Evolutionary conservation across 257 asterid species (phyloP), one percentile per base, ranked within the genome.

Genomic region (Echites panduratus): DNA sequence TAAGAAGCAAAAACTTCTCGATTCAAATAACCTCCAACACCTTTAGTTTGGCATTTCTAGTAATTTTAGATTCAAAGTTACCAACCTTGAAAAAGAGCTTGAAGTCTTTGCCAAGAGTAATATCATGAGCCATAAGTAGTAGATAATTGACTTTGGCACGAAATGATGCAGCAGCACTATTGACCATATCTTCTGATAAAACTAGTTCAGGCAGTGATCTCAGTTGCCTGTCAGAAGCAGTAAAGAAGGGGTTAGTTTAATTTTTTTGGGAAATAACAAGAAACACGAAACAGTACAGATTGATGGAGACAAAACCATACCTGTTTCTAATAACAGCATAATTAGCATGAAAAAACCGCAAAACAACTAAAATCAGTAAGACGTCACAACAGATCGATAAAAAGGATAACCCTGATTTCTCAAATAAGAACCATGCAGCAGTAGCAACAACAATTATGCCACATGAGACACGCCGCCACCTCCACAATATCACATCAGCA

Each of bases 71-170:
- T 52, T 26, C 61, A 69, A 40, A 20, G 68, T 12, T 26, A 81
- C 89, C 77, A 75, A 91, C 99, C 99, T 85, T 89, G 85, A 94
- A 87, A 77, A 94, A 94, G 77, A 91, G 93, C 76, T 86, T 84
- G 83, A 94, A 94, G 81, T 94, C 99, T 82, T 89, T 94, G 79
- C 97, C 99, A 54, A 89, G 93, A 76, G 97, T 86, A 76, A 94
- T 89, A 84, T 94, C 98, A 79, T 94, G 98, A 74, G 99, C 98
- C 99, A 94, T 87, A 79, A 91, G 96, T 76, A 94, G 89, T 92
- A 89, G 77, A 79, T 86, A 92, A 80, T 94, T 94, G 66, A 87
- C 82, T 88, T 94, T 91, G 68, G 85, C 95, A 79, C 97, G 98
- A 78, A 94, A 94, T 62, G 98, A 91, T 72, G 95, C 93, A 35